Percentiles rank a stretch among this genome's conserved stretches.
phyloP scores from a whole-genome alignment of 345 rosid genomes.

The Citrus australasica region DNA sequence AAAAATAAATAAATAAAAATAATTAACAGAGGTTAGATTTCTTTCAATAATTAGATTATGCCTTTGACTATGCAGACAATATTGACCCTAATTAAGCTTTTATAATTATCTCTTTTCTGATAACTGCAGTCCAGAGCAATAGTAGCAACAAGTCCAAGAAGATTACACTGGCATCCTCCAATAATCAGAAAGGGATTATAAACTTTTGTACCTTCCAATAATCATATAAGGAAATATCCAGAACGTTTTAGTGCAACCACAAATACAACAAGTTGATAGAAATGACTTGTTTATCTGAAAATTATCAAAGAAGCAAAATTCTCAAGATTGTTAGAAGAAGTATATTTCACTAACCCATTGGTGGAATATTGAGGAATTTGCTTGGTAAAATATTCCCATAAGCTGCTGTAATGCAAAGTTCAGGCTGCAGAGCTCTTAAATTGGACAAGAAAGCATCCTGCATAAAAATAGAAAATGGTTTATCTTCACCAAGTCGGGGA shows the following conservation, averaged over 20 bases:
- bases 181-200: background rate
- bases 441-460: constrained; percentile 66
- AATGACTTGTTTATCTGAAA: background rate
- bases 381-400: constrained; percentile 91
- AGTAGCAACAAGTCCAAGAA: background rate
- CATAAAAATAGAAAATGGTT: constrained; percentile 10
- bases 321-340: background rate
- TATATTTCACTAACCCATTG: constrained; percentile 55
- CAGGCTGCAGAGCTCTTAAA: constrained; percentile 78
- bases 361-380: constrained; percentile 77
- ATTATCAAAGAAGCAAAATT: constrained; percentile 7
- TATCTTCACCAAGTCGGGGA: background rate
- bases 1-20: background rate
- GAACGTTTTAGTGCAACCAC: background rate
- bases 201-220: background rate
- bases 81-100: background rate
- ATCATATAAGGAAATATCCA: too few species aligned
- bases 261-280: background rate
- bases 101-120: background rate
- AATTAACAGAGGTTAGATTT: background rate
- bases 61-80: background rate
- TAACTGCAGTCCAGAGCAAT: background rate
- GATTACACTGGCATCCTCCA: background rate
- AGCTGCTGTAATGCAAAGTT: constrained; percentile 92
- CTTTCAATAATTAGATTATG: background rate